These are phyloP conservation scores for Fusarium sp. DNA, from an alignment of 2,329 filamentous ascomycete genomes.

Conservation along the genomic window DNA sequence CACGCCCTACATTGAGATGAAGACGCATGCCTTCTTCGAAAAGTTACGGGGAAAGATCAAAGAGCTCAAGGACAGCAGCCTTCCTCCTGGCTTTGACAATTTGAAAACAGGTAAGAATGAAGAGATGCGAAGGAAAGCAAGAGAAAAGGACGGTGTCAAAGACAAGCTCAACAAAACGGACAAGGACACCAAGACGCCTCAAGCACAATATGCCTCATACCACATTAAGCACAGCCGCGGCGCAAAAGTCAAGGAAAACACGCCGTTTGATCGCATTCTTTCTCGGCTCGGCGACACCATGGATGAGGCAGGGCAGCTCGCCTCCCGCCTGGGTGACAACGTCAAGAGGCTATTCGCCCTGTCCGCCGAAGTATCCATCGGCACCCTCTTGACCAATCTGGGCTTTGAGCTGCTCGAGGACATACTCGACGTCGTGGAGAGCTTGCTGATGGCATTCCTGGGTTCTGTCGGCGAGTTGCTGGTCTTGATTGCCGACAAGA, in stretches of 20 bases:
- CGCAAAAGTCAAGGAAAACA: not conserved
- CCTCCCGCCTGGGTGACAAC: not conserved
- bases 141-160: not conserved
- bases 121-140: not conserved
- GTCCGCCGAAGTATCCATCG: not conserved
- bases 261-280: not conserved
- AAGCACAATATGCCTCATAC: not conserved
- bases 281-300: not conserved
- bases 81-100: not conserved
- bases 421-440: not conserved
- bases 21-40: not conserved
- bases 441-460: not conserved
- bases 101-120: not conserved
- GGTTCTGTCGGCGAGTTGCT: not conserved
- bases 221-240: not conserved
- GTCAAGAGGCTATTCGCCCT: not conserved
- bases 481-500: not conserved
- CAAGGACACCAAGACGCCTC: not conserved
- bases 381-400: not conserved
- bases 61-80: not conserved
- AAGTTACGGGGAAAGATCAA: not conserved
- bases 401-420: not conserved
- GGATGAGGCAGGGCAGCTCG: not conserved
- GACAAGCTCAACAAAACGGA: not conserved
- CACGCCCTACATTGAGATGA: not conserved